phyloP scores from a whole-genome alignment of 441 rosid species.

The Kokia cookei region DNA sequence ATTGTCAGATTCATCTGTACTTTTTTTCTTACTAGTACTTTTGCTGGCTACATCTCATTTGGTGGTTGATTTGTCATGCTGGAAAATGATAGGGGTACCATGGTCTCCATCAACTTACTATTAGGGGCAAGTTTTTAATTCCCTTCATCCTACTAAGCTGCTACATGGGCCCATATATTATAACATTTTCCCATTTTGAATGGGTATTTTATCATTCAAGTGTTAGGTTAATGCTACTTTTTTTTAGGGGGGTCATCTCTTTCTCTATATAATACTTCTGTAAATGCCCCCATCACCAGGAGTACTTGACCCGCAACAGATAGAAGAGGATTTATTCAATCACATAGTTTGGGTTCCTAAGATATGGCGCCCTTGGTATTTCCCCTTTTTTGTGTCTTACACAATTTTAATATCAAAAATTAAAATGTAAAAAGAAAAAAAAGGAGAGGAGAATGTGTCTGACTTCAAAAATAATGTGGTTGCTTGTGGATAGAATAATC shows the following conservation, averaged over 20 bases:
- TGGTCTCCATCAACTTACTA: background rate
- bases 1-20: background rate
- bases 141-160: background rate
- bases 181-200: background rate
- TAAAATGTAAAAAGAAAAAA: background rate
- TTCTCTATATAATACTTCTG: background rate
- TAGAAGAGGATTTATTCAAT: too few species aligned
- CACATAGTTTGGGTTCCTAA: too few species aligned
- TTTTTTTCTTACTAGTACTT: background rate
- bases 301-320: too few species aligned
- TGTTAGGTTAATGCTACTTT: background rate
- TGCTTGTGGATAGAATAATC: background rate
- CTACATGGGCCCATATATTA: background rate
- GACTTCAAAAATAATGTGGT: background rate
- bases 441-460: background rate
- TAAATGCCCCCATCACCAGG: background rate
- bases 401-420: background rate
- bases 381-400: background rate
- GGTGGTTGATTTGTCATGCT: background rate
- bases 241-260: background rate
- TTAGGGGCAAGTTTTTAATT: background rate
- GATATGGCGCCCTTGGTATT: too few species aligned
- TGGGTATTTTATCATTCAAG: background rate
- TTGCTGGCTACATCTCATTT: background rate
- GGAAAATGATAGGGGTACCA: background rate